These are phyloP conservation scores for Prototheca wickerhamii DNA, from an alignment of 163 green algal genomes.

Conservation along the genomic window DNA sequence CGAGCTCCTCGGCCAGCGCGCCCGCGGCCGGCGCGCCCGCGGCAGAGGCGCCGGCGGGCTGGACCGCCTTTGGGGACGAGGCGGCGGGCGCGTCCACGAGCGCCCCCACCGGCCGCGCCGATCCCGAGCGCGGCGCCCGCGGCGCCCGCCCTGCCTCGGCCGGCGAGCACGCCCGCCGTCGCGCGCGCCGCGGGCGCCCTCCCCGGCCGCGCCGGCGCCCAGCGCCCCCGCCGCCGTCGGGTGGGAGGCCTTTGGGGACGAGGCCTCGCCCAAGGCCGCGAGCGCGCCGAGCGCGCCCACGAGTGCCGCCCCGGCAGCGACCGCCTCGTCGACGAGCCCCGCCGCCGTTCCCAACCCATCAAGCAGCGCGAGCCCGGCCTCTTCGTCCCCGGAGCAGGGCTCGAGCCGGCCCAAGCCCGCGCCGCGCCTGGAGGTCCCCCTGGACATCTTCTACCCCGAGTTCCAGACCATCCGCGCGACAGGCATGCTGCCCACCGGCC, in stretches of 20 bases:
- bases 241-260: background rate
- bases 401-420: background rate
- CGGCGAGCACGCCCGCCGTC: background rate
- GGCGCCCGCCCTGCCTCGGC: background rate
- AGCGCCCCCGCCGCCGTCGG: background rate
- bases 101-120: background rate
- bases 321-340: no score
- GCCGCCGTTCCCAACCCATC: background rate
- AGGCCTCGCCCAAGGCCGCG: background rate
- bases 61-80: conserved; percentile 16
- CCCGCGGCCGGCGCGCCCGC: background rate
- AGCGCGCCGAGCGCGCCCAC: no score
- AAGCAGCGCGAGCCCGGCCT: background rate
- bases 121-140: background rate
- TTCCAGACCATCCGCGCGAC: conserved; percentile 31
- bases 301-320: no score
- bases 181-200: background rate
- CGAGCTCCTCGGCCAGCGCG: background rate
- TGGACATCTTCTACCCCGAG: conserved; percentile 31
- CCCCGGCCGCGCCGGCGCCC: background rate
- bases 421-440: conserved; percentile 1
- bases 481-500: conserved; percentile 27
- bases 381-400: background rate
- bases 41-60: background rate
- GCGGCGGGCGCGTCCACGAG: background rate